Conservation (phyloP, 306 rosid species). For the Malus asiatica region DNA sequence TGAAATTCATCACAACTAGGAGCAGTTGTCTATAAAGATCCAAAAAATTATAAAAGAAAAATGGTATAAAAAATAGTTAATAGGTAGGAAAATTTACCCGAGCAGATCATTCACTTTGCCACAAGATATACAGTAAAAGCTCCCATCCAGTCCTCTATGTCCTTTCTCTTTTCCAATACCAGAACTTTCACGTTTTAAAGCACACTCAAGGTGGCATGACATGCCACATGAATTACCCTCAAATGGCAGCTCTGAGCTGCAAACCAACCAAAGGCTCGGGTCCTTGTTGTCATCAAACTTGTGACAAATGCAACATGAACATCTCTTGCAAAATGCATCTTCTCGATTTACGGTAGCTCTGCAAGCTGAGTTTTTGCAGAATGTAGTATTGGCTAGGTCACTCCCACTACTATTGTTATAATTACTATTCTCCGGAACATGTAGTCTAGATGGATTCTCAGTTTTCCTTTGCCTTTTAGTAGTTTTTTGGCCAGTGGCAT, state of each 20-base stretch:
- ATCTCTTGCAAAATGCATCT: constrained; percentile 79
- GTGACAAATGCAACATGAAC: constrained; percentile 87
- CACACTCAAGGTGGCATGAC: constrained; percentile 99
- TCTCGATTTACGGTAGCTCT: constrained; percentile 57
- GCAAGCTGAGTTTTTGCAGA: constrained; percentile 93
- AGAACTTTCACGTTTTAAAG: constrained; percentile 61
- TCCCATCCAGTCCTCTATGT: constrained; percentile 58
- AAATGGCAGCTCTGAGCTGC: constrained; percentile 83
- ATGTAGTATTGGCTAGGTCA: constrained; percentile 23
- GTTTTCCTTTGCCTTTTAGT: constrained; percentile 84
- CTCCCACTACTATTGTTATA: constrained; percentile 31
- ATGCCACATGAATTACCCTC: constrained; percentile 75
- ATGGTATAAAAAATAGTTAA: not conserved
- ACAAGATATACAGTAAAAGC: constrained; percentile 76
- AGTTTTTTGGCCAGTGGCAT: constrained; percentile 55
- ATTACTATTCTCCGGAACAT: constrained; percentile 39
- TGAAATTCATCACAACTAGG: not conserved
- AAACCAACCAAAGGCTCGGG: constrained; percentile 92
- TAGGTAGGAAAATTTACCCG: constrained; percentile 40
- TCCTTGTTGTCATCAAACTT: constrained; percentile 94
- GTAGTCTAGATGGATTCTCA: constrained; percentile 63
- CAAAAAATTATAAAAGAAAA: not conserved
- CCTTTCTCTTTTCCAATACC: constrained; percentile 53
- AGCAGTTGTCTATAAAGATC: not conserved
- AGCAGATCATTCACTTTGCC: constrained; percentile 83